phyloP scores from a whole-genome alignment of 148 eudicot species.

The Polygonum maritimum region DNA sequence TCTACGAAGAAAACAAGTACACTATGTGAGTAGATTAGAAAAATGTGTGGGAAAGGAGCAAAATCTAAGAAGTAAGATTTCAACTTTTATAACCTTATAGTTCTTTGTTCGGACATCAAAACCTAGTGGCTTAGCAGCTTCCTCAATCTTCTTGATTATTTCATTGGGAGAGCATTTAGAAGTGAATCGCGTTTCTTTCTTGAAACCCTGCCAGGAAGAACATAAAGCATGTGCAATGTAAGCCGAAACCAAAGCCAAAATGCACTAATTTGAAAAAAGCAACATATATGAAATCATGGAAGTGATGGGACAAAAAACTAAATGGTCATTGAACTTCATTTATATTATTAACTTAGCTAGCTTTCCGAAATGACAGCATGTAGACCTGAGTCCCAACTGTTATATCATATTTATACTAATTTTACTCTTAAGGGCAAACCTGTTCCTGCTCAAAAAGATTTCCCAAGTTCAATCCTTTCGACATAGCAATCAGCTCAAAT shows the following conservation, averaged over 20 bases:
- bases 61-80: not conserved
- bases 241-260: not conserved
- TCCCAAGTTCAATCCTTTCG: constrained; percentile 83
- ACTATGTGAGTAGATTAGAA: not conserved
- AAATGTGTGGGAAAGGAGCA: not conserved
- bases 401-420: not conserved
- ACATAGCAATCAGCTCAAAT: constrained; percentile 93
- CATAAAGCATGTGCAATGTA: not conserved
- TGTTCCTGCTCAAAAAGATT: constrained; percentile 75
- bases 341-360: not conserved
- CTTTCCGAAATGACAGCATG: not conserved
- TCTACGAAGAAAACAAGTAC: constrained; percentile 28
- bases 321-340: not conserved
- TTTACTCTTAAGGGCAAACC: constrained; percentile 29
- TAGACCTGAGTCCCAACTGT: not conserved
- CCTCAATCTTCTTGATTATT: constrained; percentile 80
- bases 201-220: constrained; percentile 41
- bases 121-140: constrained; percentile 94
- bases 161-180: constrained; percentile 77
- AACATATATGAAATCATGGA: not conserved
- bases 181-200: constrained; percentile 92
- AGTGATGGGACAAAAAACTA: not conserved
- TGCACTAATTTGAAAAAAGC: not conserved
- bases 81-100: constrained; percentile 51
- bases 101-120: constrained; percentile 87